Evolutionary conservation across 768 basidiomycete species (phyloP).

Genomic region (Boletus sp.): DNA sequence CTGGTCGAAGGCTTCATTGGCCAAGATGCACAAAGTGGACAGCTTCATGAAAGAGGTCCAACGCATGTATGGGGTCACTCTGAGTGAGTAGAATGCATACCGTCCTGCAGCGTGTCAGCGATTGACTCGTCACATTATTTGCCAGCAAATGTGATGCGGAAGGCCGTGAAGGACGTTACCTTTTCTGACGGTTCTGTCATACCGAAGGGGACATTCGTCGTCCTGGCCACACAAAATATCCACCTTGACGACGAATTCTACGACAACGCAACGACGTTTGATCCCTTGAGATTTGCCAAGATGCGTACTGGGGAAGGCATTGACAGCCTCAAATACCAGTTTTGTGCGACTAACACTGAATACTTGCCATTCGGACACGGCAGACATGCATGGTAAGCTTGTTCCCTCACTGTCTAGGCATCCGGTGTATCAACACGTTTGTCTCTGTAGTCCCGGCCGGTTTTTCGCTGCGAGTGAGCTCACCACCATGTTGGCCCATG

Average conservation of each 20-base stretch:
- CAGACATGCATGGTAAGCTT: conserved; percentile 5
- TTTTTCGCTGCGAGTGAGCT: conserved; percentile 5
- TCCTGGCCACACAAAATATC: no score
- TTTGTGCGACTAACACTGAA: conserved; percentile 31
- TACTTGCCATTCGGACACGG: conserved; percentile 8
- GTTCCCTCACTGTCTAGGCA: no score
- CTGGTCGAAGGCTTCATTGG: no score
- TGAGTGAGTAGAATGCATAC: conserved; percentile 11
- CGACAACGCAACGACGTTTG: conserved; percentile 12
- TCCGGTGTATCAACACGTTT: not conserved
- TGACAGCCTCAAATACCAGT: conserved; percentile 33
- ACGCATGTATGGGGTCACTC: conserved; percentile 28
- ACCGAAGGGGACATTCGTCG: no score
- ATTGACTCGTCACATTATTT: not conserved
- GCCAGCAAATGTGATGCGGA: conserved; percentile 6
- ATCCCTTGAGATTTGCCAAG: conserved; percentile 38
- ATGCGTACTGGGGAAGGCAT: conserved; percentile 30
- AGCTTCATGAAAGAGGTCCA: conserved; percentile 5
- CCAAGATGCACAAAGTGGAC: no score
- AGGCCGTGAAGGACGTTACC: no score
- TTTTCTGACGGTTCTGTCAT: no score
- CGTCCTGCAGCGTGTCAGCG: not conserved
- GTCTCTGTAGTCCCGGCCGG: conserved; percentile 1
- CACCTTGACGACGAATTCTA: no score
- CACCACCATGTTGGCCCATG: conserved; percentile 10